phyloP scores from a whole-genome alignment of 2,329 filamentous ascomycete genomes.

The Botryotinia narcissicola region DNA sequence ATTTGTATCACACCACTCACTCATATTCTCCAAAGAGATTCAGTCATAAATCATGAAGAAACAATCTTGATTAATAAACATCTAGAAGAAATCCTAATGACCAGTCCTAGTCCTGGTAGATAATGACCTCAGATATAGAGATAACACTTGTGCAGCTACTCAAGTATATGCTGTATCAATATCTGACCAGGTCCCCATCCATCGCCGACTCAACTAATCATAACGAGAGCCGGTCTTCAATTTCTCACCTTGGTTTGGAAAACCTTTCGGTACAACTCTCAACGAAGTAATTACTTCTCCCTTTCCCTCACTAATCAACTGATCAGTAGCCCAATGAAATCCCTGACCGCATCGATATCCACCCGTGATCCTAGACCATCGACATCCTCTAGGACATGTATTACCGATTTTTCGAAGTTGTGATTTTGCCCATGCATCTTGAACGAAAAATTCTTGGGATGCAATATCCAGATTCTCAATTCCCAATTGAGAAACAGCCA shows the following conservation, averaged over 20 bases:
- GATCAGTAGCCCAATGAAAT: neutral
- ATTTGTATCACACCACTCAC: neutral
- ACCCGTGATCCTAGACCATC: neutral
- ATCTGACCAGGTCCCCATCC: too few species aligned
- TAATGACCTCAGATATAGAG: neutral
- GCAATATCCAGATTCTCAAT: neutral
- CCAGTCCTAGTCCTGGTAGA: neutral
- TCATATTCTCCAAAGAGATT: neutral
- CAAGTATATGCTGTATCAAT: neutral
- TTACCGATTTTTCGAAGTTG: conserved; percentile 1
- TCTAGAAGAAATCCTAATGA: neutral
- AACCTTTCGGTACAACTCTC: neutral
- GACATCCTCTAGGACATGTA: neutral
- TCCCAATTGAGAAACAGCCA: neutral
- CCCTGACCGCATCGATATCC: conserved; percentile 6
- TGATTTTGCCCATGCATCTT: neutral
- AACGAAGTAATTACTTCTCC: neutral
- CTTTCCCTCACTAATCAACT: neutral
- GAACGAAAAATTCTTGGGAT: neutral
- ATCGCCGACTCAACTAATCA: neutral
- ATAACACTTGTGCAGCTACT: neutral
- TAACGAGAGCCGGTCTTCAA: neutral
- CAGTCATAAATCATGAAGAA: neutral
- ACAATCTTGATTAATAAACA: neutral
- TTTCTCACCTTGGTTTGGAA: neutral